These are phyloP conservation scores for Tulasnella sp. DNA, from an alignment of 768 basidiomycete species.

Conservation along the genomic window DNA sequence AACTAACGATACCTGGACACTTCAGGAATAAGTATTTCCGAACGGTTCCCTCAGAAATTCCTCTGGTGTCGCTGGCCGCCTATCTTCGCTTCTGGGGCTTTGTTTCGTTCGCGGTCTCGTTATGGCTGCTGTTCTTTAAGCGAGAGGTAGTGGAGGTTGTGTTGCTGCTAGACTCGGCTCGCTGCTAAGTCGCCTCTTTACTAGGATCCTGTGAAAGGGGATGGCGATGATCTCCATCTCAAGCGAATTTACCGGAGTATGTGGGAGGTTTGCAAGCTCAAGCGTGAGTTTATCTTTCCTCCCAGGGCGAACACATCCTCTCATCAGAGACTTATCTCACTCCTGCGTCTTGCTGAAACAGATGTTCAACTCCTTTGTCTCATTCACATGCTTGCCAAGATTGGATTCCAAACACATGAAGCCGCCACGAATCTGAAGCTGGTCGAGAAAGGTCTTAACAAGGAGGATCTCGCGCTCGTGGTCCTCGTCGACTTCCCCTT, in stretches of 20 bases:
- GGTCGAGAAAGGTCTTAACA: constrained; percentile 90
- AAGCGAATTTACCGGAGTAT: constrained; percentile 86
- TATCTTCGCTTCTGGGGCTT: constrained; percentile 84
- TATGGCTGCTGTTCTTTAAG: constrained; percentile 80
- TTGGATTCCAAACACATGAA: constrained; percentile 92
- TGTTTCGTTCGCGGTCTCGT: constrained; percentile 70
- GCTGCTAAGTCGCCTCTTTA: background rate
- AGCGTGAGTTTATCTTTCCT: constrained; percentile 44
- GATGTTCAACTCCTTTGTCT: constrained; percentile 83
- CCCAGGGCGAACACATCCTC: background rate
- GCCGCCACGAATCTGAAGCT: constrained; percentile 84
- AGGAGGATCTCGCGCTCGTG: constrained; percentile 91
- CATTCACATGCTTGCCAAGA: constrained; percentile 82
- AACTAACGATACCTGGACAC: background rate
- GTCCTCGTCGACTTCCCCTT: constrained; percentile 97
- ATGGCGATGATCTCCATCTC: constrained; percentile 80
- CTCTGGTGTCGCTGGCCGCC: constrained; percentile 44
- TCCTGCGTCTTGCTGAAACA: constrained; percentile 25
- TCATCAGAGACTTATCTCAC: background rate
- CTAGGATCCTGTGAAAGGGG: constrained; percentile 64
- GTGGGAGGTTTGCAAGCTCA: constrained; percentile 84
- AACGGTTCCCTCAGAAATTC: constrained; percentile 26
- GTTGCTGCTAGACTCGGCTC: background rate
- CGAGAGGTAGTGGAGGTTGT: constrained; percentile 52
- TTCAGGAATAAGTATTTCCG: constrained; percentile 35